Evolutionary conservation across 176 grass and related monocot genomes (phyloP), one percentile per base, ranked within the genome.

Genomic region (Microstegium vimineum): DNA sequence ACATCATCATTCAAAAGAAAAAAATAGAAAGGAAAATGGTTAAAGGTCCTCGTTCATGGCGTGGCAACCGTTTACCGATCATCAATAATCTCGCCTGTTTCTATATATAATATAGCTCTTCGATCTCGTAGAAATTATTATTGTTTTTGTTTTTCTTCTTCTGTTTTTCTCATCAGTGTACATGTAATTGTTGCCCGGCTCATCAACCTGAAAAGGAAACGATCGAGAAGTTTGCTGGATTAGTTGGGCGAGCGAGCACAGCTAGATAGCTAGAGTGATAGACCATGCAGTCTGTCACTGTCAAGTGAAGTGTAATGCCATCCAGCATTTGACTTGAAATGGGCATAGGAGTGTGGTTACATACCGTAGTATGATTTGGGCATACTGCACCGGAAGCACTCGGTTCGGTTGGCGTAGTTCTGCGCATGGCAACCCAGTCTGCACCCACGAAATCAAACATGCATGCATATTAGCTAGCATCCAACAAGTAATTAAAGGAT

Each of bases 321-420:
- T 45, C 66, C 54, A n/a, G 16, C 47, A 45, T 36, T 70, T 52
- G 32, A 33, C 75, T 32, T 75, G 76, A 52, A 3, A 59, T 25
- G 36, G 8, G 37, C 8, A 40, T 20, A 56, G 8, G 45, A 49
- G 45, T 16, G 43, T 42, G 80, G 73, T 71, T 78, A n/a, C n/a
- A n/a, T n/a, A 90, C 90, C 90, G 30, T 92, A 84, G 75, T 86
- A 85, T 84, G 86, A 74, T 91, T 86, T 90, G n/a, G 93, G 93
- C 68, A 80, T 73, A 45, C 59, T 92, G 88, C 93, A 95, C 56
- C 83, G 80, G 88, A 83, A 95, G 82, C 93, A 95, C 64, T 95
- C 93, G 1, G 90, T 95, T 85, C 93, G 73, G 79, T 85, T 95
- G 36, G 93, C 93, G 27, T 93, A 95, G 57, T 95, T 95, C 73